Evolutionary conservation across 1,284 basidiomycete species (phyloP).

Genomic region (Ganoderma resinaceum): DNA sequence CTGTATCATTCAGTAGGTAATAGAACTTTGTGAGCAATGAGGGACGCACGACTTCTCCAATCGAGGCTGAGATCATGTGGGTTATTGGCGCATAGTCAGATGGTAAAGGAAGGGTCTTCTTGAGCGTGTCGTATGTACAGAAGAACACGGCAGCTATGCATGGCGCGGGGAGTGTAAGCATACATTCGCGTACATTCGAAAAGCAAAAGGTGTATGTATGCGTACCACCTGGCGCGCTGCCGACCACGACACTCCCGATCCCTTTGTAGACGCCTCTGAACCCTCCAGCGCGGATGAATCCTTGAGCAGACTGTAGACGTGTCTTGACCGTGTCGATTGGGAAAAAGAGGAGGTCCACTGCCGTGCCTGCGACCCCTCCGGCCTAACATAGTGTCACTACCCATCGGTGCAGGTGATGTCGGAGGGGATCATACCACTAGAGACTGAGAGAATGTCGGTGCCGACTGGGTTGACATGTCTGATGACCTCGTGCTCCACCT

Average conservation of each 20-base stretch:
- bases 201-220: constrained; percentile 11
- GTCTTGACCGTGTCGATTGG: constrained; percentile 98
- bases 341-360: constrained; percentile 95
- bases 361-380: constrained; percentile 87
- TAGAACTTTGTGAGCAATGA: constrained; percentile 28
- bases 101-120: constrained; percentile 70
- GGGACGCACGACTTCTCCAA: constrained; percentile 80
- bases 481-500: neutral
- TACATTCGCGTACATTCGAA: too few relatives aligned
- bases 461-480: constrained; percentile 25
- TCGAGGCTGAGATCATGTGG: constrained; percentile 84
- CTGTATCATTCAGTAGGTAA: constrained; percentile 35
- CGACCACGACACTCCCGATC: constrained; percentile 93
- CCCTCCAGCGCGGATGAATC: constrained; percentile 88
- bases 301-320: constrained; percentile 87
- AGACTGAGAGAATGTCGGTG: constrained; percentile 39
- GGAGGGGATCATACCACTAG: constrained; percentile 35
- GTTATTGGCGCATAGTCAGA: constrained; percentile 70
- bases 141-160: constrained; percentile 91
- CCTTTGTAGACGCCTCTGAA: constrained; percentile 95
- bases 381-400: constrained; percentile 55
- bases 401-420: constrained; percentile 5
- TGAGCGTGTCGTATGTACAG: constrained; percentile 92
- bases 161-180: too few relatives aligned
- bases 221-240: constrained; percentile 94